These are phyloP conservation scores for Conringia planisiliqua DNA, from an alignment of 345 rosid species.

Conservation along the genomic window DNA sequence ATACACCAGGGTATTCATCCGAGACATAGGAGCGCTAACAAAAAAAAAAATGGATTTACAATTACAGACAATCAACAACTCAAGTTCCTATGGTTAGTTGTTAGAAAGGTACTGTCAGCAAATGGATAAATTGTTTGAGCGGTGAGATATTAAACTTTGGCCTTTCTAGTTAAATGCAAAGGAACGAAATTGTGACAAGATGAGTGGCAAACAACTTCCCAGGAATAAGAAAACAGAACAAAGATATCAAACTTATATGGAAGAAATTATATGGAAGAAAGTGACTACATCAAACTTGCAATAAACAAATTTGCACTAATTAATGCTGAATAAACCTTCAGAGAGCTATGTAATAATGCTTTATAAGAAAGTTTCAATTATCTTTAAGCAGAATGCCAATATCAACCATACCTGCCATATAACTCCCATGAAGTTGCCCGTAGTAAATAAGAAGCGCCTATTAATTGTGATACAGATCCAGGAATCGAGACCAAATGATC, in stretches of 20 bases:
- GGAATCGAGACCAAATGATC: constrained; percentile 76
- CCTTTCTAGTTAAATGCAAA: not conserved
- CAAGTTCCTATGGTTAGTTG: not conserved
- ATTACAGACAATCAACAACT: not conserved
- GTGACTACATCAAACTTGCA: not conserved
- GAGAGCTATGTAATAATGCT: not conserved
- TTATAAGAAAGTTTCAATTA: not conserved
- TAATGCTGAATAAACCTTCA: not conserved
- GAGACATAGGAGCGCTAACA: constrained; percentile 79
- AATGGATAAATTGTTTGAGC: not conserved
- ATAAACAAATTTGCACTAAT: not conserved
- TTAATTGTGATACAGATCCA: constrained; percentile 73
- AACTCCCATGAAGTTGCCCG: constrained; percentile 96
- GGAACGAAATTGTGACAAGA: not conserved
- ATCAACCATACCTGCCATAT: constrained; percentile 80
- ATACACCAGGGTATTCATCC: constrained; percentile 72
- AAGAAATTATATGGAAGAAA: not conserved
- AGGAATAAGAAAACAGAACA: constrained; percentile 4
- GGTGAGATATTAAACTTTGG: not conserved
- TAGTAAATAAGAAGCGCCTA: constrained; percentile 87
- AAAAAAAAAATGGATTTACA: not conserved
- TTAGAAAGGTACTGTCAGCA: not conserved
- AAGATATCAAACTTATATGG: too few relatives aligned
- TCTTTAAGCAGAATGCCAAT: not conserved
- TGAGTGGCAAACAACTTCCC: not conserved